Percentiles rank a stretch among this genome's conserved stretches.
These are phyloP conservation scores for Leptodermis oblonga DNA, from an alignment of 257 asterid genomes.

Conservation along the genomic window DNA sequence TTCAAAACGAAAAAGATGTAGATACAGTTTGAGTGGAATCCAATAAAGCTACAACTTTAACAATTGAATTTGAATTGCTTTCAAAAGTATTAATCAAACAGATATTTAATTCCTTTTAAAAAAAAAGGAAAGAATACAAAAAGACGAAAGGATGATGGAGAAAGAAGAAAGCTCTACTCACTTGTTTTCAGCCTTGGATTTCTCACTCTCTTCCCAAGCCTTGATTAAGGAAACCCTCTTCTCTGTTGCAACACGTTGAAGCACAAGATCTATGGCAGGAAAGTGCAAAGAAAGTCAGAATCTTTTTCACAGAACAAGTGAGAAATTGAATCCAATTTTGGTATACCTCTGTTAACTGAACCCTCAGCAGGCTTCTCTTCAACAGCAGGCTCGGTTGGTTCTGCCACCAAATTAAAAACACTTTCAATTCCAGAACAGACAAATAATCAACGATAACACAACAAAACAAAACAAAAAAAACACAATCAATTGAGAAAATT, in stretches of 20 bases:
- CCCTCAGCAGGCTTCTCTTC: conserved; percentile 75
- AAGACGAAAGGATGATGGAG: conserved; percentile 2
- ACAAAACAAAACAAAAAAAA: neutral
- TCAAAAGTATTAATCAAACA: neutral
- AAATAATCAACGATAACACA: neutral
- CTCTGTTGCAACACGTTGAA: conserved; percentile 75
- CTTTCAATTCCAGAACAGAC: neutral
- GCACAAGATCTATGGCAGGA: conserved; percentile 60
- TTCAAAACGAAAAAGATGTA: no score
- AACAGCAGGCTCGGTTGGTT: conserved; percentile 48
- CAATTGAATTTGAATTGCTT: neutral
- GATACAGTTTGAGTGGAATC: neutral
- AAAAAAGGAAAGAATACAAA: neutral
- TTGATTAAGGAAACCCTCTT: conserved; percentile 66
- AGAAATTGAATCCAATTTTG: neutral
- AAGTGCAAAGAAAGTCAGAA: conserved; percentile 11
- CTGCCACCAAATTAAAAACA: conserved; percentile 20
- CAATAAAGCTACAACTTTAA: neutral
- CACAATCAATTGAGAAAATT: neutral
- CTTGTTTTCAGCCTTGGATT: conserved; percentile 88
- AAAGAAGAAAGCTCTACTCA: conserved; percentile 23
- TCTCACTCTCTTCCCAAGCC: conserved; percentile 99
- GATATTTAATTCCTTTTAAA: neutral
- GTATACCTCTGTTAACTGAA: conserved; percentile 76
- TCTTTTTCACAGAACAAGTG: conserved; percentile 3